These are phyloP conservation scores for Phoenix dactylifera DNA, from an alignment of 176 grass and related monocot species.

Conservation along the genomic window DNA sequence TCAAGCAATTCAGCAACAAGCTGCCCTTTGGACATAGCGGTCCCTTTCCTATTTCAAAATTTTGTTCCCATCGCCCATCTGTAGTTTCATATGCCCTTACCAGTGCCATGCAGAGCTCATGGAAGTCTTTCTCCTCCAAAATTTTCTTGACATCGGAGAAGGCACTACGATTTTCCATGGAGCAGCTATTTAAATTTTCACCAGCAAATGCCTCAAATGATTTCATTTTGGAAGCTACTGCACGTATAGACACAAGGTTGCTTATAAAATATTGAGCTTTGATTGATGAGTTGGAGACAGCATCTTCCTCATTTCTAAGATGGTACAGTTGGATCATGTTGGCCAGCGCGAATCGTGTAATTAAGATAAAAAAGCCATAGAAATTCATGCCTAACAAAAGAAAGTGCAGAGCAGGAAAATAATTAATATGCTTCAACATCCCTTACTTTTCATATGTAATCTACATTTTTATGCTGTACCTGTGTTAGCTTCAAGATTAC, in stretches of 20 bases:
- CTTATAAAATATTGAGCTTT: constrained; percentile 33
- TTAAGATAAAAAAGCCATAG: constrained; percentile 85
- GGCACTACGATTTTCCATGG: constrained; percentile 52
- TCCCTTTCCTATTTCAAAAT: constrained; percentile 5
- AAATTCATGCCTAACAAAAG: constrained; percentile 83
- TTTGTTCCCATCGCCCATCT: constrained; percentile 6
- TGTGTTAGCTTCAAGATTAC: constrained; percentile 86
- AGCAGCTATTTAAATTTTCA: constrained; percentile 51
- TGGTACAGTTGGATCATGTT: constrained; percentile 57
- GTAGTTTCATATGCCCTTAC: constrained; percentile 37
- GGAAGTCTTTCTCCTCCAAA: constrained; percentile 59
- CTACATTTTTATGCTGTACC: constrained; percentile 23
- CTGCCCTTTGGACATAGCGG: constrained; percentile 16
- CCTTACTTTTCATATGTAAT: background rate
- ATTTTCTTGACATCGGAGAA: constrained; percentile 62
- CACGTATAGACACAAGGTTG: constrained; percentile 56
- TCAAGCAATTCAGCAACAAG: constrained; percentile 34
- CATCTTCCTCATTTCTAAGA: constrained; percentile 29
- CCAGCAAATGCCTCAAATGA: constrained; percentile 46
- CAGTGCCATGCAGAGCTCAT: constrained; percentile 39
- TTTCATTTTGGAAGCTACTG: constrained; percentile 60
- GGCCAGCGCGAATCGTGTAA: constrained; percentile 55
- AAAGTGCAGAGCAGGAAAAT: constrained; percentile 16
- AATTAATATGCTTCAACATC: background rate
- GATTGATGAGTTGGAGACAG: constrained; percentile 13